A percentile compares a stretch with the other conserved stretches of the same genome.
Evolutionary conservation across 257 asterid species (phyloP).

Genomic region (Solanum okadae): DNA sequence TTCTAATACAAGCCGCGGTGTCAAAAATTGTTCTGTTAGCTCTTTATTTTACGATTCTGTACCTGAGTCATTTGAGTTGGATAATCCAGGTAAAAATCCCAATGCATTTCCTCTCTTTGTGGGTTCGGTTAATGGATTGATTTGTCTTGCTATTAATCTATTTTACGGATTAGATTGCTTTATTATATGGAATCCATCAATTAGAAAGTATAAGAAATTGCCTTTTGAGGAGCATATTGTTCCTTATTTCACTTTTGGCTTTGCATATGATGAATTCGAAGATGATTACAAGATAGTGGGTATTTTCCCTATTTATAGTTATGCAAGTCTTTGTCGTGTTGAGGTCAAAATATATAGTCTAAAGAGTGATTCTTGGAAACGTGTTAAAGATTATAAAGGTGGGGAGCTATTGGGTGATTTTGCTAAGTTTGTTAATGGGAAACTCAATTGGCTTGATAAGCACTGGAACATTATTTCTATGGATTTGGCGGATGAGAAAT

Average conservation of each 20-base stretch:
- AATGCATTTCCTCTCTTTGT: neutral
- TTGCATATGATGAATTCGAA: slow-evolving; percentile 12
- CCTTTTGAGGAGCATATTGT: slow-evolving; percentile 10
- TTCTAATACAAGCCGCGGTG: neutral
- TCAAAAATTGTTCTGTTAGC: neutral
- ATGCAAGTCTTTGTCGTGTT: neutral
- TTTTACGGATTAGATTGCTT: slow-evolving; percentile 34
- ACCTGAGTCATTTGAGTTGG: neutral
- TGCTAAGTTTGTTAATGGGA: neutral
- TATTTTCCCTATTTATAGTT: neutral
- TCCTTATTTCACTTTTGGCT: slow-evolving; percentile 11
- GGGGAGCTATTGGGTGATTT: neutral
- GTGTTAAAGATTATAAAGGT: neutral
- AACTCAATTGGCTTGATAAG: neutral
- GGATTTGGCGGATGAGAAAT: neutral
- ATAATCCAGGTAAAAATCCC: neutral
- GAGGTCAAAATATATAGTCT: neutral
- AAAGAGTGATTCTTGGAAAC: neutral
- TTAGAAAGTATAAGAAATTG: slow-evolving; percentile 20
- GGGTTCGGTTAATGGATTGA: neutral
- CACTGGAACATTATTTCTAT: neutral
- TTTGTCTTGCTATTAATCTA: neutral
- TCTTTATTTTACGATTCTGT: neutral
- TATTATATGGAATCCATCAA: slow-evolving; percentile 40
- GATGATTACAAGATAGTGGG: neutral